Conservation (phyloP, 106 monocot species). For the Narthecium ossifragum region DNA sequence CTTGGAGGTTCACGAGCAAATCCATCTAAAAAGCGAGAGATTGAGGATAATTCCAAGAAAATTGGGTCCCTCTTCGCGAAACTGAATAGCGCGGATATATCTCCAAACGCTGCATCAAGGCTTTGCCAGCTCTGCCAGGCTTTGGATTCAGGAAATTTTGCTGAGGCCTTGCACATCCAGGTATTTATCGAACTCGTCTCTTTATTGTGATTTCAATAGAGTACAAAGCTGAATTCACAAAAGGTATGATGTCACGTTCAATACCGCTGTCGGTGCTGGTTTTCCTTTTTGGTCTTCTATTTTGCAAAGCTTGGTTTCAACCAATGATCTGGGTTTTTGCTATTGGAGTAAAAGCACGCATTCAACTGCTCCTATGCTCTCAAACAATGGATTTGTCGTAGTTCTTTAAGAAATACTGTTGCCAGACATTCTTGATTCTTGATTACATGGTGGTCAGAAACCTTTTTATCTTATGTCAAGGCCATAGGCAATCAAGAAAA, state of each 20-base stretch:
- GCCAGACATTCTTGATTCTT: too few species aligned
- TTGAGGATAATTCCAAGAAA: conserved; percentile 93
- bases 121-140: conserved; percentile 75
- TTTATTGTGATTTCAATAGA: background rate
- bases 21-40: conserved; percentile 81
- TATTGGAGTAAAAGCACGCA: too few species aligned
- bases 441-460: too few species aligned
- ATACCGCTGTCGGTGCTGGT: background rate
- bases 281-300: background rate
- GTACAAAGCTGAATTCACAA: background rate
- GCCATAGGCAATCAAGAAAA: too few species aligned
- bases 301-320: background rate
- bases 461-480: too few species aligned
- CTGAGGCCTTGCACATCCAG: conserved; percentile 83
- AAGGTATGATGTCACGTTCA: too few species aligned
- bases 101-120: conserved; percentile 80
- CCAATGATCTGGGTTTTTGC: background rate
- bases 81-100: conserved; percentile 81
- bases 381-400: too few species aligned
- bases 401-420: too few species aligned
- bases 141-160: conserved; percentile 63
- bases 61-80: conserved; percentile 84
- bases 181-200: conserved; percentile 22
- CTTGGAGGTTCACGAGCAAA: conserved; percentile 72
- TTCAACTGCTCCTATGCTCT: too few species aligned